Conservation (phyloP, 2,329 filamentous ascomycete genomes). For the Zelopaecilomyces penicillatus region DNA sequence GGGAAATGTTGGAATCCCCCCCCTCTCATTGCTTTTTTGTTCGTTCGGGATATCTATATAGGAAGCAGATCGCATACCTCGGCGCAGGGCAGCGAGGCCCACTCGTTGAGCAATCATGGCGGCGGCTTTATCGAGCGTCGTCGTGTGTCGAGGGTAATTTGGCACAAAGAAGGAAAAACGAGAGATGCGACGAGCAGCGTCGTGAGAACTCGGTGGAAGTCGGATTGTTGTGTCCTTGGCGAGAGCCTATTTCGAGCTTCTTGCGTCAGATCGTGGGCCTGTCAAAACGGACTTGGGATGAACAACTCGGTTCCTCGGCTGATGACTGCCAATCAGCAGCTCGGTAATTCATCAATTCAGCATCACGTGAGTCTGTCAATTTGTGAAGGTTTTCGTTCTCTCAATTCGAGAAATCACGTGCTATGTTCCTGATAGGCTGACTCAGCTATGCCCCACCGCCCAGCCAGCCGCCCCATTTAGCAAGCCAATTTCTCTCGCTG, state of each 20-base stretch:
- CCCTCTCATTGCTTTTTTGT: too few relatives aligned
- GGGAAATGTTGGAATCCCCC: too few relatives aligned
- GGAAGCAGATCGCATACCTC: constrained; percentile 34
- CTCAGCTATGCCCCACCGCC: too few relatives aligned
- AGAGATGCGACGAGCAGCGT: too few relatives aligned
- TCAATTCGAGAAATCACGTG: constrained; percentile 14
- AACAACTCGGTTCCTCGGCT: constrained; percentile 36
- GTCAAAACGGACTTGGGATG: constrained; percentile 3
- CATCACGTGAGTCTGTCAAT: constrained; percentile 17
- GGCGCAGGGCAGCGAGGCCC: constrained; percentile 50
- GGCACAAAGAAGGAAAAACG: background rate
- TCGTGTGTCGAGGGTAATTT: too few relatives aligned
- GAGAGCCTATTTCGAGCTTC: too few relatives aligned
- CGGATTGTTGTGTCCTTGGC: too few relatives aligned
- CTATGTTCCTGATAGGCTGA: background rate
- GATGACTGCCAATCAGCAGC: constrained; percentile 30
- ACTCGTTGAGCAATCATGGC: constrained; percentile 50
- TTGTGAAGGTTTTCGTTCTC: background rate
- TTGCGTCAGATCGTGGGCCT: background rate
- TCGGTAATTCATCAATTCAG: constrained; percentile 28
- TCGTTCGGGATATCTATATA: too few relatives aligned
- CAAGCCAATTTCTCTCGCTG: constrained; percentile 1
- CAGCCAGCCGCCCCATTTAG: background rate
- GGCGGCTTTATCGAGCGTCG: constrained; percentile 7
- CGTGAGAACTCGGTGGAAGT: too few relatives aligned